Percentiles rank a stretch among this genome's conserved stretches.
Evolutionary conservation across 2,329 filamentous ascomycete species (phyloP).

Genomic region (Annulohypoxylon truncatum): DNA sequence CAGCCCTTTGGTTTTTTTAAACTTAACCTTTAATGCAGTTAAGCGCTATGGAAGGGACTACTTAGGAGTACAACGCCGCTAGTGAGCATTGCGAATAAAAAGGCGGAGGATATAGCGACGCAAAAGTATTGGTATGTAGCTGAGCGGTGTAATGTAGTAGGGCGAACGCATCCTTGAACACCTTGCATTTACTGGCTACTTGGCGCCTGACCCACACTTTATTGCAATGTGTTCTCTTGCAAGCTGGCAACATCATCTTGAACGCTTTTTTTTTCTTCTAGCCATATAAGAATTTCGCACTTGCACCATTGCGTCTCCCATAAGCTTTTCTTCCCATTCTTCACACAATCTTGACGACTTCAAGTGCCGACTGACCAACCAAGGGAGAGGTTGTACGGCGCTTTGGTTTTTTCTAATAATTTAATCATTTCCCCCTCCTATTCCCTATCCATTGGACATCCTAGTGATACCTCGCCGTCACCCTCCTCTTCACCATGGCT

Average conservation of each 20-base stretch:
- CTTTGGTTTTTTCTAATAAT: constrained; percentile 33
- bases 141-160: constrained; percentile 10
- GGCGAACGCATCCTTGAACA: neutral
- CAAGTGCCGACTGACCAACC: constrained; percentile 25
- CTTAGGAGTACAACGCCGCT: neutral
- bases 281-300: constrained; percentile 48
- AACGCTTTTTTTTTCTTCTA: constrained; percentile 33
- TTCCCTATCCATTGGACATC: constrained; percentile 7
- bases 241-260: constrained; percentile 50
- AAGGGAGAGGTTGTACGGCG: constrained; percentile 41
- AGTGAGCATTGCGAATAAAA: neutral
- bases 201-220: constrained; percentile 44
- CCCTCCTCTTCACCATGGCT: constrained; percentile 56
- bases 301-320: constrained; percentile 30
- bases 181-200: constrained; percentile 12
- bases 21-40: constrained; percentile 6
- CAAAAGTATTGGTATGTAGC: constrained; percentile 11
- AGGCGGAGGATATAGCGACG: neutral
- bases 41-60: constrained; percentile 1
- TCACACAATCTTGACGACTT: constrained; percentile 26
- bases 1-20: neutral
- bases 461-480: constrained; percentile 18
- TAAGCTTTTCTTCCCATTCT: constrained; percentile 35
- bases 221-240: constrained; percentile 52
- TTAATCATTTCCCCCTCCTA: constrained; percentile 27